Conservation (phyloP, 257 asterid genomes). For the Solanum boliviense region DNA sequence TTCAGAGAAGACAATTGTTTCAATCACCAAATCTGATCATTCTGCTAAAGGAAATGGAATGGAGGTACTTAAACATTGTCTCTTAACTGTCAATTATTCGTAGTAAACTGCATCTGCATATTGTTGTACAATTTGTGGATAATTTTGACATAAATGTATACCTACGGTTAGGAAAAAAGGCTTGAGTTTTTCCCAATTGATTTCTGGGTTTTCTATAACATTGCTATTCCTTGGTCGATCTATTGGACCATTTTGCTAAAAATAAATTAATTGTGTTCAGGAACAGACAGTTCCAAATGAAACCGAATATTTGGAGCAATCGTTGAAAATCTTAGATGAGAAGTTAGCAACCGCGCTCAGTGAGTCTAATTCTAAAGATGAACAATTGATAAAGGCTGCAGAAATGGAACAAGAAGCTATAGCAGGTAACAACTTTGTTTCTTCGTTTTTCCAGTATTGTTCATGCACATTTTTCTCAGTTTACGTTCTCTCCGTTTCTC, state of each 20-base stretch:
- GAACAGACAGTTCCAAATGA: conserved; percentile 23
- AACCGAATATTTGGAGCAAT: conserved; percentile 49
- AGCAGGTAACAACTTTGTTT: conserved; percentile 32
- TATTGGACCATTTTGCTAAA: background rate
- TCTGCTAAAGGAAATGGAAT: conserved; percentile 21
- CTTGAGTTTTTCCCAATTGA: background rate
- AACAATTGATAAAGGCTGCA: conserved; percentile 20
- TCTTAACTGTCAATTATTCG: background rate
- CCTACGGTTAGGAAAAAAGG: background rate
- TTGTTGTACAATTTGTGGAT: background rate
- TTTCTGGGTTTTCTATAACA: background rate
- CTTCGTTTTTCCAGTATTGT: background rate
- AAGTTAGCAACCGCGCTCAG: conserved; percentile 42
- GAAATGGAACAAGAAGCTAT: conserved; percentile 33
- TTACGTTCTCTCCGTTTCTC: background rate
- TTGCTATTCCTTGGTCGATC: background rate
- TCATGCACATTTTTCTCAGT: background rate
- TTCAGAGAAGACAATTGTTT: conserved; percentile 58
- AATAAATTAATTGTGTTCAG: background rate
- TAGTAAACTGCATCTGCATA: background rate
- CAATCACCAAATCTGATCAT: conserved; percentile 25
- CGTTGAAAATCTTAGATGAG: conserved; percentile 40
- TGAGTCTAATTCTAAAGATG: conserved; percentile 57
- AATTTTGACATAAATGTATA: background rate
- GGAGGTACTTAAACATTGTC: conserved; percentile 37